A percentile compares a stretch with the other conserved stretches of the same genome.
phyloP scores from a whole-genome alignment of 2,329 filamentous ascomycete genomes.

The Fusarium ramigenum region DNA sequence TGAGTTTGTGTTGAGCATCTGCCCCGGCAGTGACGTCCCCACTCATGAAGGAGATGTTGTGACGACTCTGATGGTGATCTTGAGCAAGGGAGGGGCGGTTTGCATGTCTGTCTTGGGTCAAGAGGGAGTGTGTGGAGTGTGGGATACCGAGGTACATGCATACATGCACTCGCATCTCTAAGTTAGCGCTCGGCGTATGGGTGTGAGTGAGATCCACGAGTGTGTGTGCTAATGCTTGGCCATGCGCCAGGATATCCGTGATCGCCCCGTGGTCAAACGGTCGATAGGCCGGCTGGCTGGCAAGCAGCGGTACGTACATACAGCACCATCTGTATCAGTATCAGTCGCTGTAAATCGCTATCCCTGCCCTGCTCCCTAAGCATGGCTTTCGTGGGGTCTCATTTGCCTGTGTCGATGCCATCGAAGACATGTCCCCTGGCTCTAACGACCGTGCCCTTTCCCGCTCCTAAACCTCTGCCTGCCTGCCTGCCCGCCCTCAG shows the following conservation, averaged over 20 bases:
- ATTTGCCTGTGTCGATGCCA: conserved; percentile 32
- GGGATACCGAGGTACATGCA: conserved; percentile 1
- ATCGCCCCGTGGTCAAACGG: conserved; percentile 45
- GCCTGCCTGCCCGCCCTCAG: neutral
- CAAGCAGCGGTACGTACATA: neutral
- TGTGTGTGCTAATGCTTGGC: conserved; percentile 38
- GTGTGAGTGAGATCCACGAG: conserved; percentile 40
- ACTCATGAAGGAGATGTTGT: conserved; percentile 30
- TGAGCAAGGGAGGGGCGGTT: conserved; percentile 32
- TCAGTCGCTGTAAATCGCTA: conserved; percentile 30
- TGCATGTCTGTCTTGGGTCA: conserved; percentile 15
- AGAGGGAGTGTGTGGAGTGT: conserved; percentile 14
- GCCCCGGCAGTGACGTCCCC: conserved; percentile 41
- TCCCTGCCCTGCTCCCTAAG: conserved; percentile 32
- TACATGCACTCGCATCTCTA: neutral
- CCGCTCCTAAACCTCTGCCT: conserved; percentile 4
- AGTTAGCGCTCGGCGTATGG: conserved; percentile 14
- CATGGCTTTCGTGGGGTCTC: conserved; percentile 29
- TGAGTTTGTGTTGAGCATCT: conserved; percentile 30
- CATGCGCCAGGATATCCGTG: conserved; percentile 40
- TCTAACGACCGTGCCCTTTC: conserved; percentile 17
- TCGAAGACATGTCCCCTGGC: conserved; percentile 26
- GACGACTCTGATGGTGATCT: conserved; percentile 39
- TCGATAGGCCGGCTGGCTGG: conserved; percentile 32
- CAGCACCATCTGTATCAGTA: neutral